Conservation (phyloP, 1,284 basidiomycete species). For the Phenoliferia sp. region DNA sequence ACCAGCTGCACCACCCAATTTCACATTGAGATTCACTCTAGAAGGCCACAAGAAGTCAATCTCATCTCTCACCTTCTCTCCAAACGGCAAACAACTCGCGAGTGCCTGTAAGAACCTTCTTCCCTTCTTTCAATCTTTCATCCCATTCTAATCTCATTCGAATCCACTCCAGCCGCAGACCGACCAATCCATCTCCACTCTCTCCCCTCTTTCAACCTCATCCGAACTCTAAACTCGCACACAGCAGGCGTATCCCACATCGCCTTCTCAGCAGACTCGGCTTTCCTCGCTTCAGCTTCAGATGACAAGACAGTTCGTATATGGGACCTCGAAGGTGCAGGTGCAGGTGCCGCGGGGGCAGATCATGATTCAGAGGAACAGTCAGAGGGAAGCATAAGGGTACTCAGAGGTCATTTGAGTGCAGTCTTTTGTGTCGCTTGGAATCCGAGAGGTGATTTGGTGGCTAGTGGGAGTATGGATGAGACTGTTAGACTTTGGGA, state of each 20-base stretch:
- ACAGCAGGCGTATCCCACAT: conserved; percentile 72
- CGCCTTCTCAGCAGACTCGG: conserved; percentile 74
- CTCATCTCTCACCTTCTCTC: conserved; percentile 47
- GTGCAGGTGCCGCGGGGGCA: neutral
- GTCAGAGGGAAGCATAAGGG: conserved; percentile 6
- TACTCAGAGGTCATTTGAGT: conserved; percentile 71
- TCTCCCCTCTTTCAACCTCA: conserved; percentile 23
- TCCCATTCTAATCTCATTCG: neutral
- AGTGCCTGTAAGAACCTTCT: conserved; percentile 43
- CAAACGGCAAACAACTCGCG: conserved; percentile 45
- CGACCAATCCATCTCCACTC: conserved; percentile 24
- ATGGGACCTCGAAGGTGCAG: conserved; percentile 55
- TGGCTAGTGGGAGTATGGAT: conserved; percentile 89
- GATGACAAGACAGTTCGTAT: conserved; percentile 81
- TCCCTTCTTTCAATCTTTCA: neutral
- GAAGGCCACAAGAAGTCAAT: conserved; percentile 46
- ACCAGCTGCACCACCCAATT: conserved; percentile 2
- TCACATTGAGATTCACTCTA: conserved; percentile 42
- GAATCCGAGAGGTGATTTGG: conserved; percentile 78
- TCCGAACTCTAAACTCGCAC: conserved; percentile 18
- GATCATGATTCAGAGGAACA: neutral
- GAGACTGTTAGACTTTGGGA: conserved; percentile 96
- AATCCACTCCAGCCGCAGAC: conserved; percentile 22
- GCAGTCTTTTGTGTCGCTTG: conserved; percentile 90
- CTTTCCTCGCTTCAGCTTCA: conserved; percentile 78